Evolutionary conservation across 2,329 filamentous ascomycete genomes (phyloP), one percentile per base, ranked within the genome.

Genomic region (Alternaria postmessia): DNA sequence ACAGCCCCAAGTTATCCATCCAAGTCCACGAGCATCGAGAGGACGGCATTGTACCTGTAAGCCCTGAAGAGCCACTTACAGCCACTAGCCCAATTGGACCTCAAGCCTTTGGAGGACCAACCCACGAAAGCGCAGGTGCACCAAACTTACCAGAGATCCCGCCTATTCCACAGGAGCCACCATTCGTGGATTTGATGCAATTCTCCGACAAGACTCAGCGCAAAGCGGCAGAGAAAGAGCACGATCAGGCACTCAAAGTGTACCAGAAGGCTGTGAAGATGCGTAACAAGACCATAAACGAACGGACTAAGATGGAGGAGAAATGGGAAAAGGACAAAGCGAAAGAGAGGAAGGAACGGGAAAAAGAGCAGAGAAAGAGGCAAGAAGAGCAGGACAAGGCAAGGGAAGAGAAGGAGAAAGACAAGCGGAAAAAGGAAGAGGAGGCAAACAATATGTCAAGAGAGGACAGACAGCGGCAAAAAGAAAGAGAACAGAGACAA

Each of bases 181-280:
- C 81, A 2, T 78, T 82, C 3, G 85, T 89, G 2, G 84, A 93
- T 66, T 75, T 89, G 1, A 81, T 82, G 44, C 79, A 82, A 47
- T 89, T 87, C 72, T 79, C 84, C 2, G 88, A 92, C 76, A 89
- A 89, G 69, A 85, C 87, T 7, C 81, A 86, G 28, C 86, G 87
- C 8, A 92, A 91, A 68, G 83, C 88, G 41, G 89, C 88, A 1
- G 88, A 92, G 68, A 91, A 89, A 58, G 89, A 92, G 68, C 83
- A 88, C 56, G 86, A 87, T 52, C 84, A 85, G 12, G 81, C 83
- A 1, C 81, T 87, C 32, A 91, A 91, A 71, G 82, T 83, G 8
- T 90, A 92, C 72, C 85, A 90, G 28, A 84, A 87, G 69, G 86
- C 88, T 11, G 76, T 91, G 61, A 92, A 91, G 75, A 85, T 88